Evolutionary conservation across 164 flowering plant genomes (phyloP), one percentile per base, ranked within the genome.

Genomic region (Magnolia sinica): DNA sequence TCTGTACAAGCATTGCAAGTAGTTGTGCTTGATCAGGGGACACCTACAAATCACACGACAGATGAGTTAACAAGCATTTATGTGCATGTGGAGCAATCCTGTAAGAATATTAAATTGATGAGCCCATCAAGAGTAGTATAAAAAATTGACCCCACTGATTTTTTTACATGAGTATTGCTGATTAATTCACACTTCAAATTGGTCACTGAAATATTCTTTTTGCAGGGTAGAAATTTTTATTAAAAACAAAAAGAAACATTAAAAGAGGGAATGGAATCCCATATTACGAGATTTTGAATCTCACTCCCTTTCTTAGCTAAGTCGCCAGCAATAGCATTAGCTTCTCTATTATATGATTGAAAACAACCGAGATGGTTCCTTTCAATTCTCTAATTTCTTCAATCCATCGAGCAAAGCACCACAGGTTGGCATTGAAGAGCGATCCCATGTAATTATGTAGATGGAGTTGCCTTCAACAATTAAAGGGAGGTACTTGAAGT

Each of bases 11-110:
- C 97, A 93, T 91, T 19, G 94, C 92, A 71, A 93, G 94, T 55
- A 95, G 81, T 67, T 93, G 97, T 20, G 95, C 97, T 72, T 95
- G 97, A 84, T 95, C 97, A 70, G 97, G 98, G 67, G 98, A 92
- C 49, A 92, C 98, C 98, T 94, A 79, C 70, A 27, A 76, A 72
- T 59, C 13, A 64, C 37, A 72, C 20, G 19, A 24, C 6, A 55
- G 18, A 37, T 2, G 11, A 50, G 14, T 66, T 29, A 66, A 51
- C 73, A 70, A 50, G 45, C 24, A 70, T n/a, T n/a, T 49, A 50
- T 49, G 24, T 45, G 20, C 73, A 70, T 20, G 23, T 20, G 45
- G 45, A 50, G 49, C 19, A 50, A n/a, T 70, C 8, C 8, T 5
- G 5, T 2, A 49, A 3, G 23, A 70, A 7, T 4, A 70, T 45